Base-by-base conservation (phyloP, 2,329 filamentous ascomycete genomes). In the Sarocladium strictum region DNA sequence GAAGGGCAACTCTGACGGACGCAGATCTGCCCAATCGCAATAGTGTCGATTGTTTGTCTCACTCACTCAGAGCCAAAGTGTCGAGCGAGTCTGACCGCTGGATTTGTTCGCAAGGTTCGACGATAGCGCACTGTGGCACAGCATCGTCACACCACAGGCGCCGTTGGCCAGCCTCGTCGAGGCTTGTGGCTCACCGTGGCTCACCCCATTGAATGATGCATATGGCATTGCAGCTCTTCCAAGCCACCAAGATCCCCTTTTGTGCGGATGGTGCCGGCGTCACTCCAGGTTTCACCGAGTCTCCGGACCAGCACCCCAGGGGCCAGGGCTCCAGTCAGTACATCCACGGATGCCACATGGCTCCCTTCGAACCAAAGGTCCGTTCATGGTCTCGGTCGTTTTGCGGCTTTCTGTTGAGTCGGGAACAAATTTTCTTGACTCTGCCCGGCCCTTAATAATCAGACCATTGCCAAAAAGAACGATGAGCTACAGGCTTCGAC, bases 261-360 rank as follows among this genome's bases (percentile, higher is more conserved):
- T n/a, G 35, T 19, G 15, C 12, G 17, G 35, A 15, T 3, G 21
- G 15, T 29, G 12, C 43, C 24, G 43, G 14, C 43, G 3, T n/a
- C 23, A 9, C 43, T 47, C 43, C 43, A 47, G 7, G 43, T 47
- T 47, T 47, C 43, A 47, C 43, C 43, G 43, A 47, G 43, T 27
- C 23, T 47, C 43, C 43, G 43, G 43, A 47, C 24, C 23, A 29
- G 19, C 40, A 23, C n/a, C 24, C 43, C 12, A 11, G 23, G 23
- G 3, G 7, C 23, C 3, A 15, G n/a, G 12, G 43, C 12, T 43
- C 38, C 21, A 27, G 23, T 24, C n/a, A 14, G 21, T 7, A 24
- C 17, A 47, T 24, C 24, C 14, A 6, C 12, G 4, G 9, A 47
- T 47, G 43, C 43, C 43, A 47, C 43, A 47, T 47, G 43, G 43